These are phyloP conservation scores for Xylona heveae DNA, from an alignment of 495 filamentous ascomycete genomes.

Conservation along the genomic window DNA sequence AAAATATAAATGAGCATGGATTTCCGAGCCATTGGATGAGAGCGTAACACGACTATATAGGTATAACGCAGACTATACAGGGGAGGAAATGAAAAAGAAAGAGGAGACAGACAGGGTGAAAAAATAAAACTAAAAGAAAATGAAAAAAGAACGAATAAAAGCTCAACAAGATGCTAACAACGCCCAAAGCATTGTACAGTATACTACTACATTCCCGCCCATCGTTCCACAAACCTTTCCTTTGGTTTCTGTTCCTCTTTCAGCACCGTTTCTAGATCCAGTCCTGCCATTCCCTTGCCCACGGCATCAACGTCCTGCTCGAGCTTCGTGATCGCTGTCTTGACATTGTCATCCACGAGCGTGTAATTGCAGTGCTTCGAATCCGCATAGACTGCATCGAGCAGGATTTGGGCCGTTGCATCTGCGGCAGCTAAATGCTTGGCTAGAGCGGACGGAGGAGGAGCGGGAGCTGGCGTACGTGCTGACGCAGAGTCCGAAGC, in stretches of 20 bases:
- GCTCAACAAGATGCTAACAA: too few relatives aligned
- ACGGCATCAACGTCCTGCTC: neutral
- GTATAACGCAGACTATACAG: too few relatives aligned
- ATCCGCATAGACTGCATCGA: slow-evolving; percentile 1
- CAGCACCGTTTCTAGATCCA: slow-evolving; percentile 1
- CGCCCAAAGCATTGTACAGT: neutral
- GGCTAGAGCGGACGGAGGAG: slow-evolving; percentile 1
- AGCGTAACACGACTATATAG: too few relatives aligned
- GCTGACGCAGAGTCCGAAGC: too few relatives aligned
- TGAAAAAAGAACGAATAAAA: too few relatives aligned
- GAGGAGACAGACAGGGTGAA: too few relatives aligned
- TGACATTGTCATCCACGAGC: neutral
- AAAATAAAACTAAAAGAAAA: too few relatives aligned
- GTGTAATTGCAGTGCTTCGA: neutral
- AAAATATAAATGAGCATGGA: too few relatives aligned
- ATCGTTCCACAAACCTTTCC: slow-evolving; percentile 2
- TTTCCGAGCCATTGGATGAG: too few relatives aligned
- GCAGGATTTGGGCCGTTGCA: neutral
- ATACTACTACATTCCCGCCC: neutral
- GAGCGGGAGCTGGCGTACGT: slow-evolving; percentile 1
- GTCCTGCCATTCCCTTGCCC: neutral
- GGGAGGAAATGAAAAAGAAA: too few relatives aligned
- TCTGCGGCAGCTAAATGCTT: slow-evolving; percentile 1
- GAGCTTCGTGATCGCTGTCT: neutral
- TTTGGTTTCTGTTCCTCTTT: slow-evolving; percentile 1